A percentile compares a stretch with the other conserved stretches of the same genome.
Evolutionary conservation across 208 protist species (phyloP).

Genomic region (Trypanosomatidae sp.): DNA sequence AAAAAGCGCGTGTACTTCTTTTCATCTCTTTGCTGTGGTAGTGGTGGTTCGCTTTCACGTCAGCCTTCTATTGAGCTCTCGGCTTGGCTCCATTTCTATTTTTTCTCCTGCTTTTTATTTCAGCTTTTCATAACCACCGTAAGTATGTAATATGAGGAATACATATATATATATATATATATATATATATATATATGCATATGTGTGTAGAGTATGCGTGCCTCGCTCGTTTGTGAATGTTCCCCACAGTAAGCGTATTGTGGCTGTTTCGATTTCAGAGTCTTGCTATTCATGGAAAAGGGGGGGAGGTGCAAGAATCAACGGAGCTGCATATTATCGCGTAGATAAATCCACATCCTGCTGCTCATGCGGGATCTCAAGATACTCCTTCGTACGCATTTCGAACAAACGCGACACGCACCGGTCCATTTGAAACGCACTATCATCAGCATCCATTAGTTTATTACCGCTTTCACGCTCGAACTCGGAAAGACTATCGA

Average conservation of each 20-base stretch:
- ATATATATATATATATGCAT: not conserved
- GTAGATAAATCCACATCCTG: slow-evolving; percentile 27
- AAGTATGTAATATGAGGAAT: not conserved
- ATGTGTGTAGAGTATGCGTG: not conserved
- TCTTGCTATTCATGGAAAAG: not conserved
- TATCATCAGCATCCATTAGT: slow-evolving; percentile 69
- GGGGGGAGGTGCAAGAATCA: not conserved
- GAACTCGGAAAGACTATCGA: slow-evolving; percentile 68
- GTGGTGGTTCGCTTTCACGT: too few species aligned
- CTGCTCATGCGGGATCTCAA: slow-evolving; percentile 59
- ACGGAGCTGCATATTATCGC: slow-evolving; percentile 9
- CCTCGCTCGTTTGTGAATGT: not conserved
- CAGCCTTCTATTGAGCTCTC: too few species aligned
- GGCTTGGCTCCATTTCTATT: too few species aligned
- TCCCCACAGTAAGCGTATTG: not conserved
- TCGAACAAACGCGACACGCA: slow-evolving; percentile 86
- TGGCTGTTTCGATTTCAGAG: not conserved
- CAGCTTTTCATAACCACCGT: too few species aligned
- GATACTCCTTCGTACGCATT: slow-evolving; percentile 89
- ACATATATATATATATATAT: too few species aligned
- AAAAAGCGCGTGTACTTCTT: not conserved
- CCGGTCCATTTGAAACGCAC: slow-evolving; percentile 86
- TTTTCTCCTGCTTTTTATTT: too few species aligned
- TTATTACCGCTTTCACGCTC: slow-evolving; percentile 70
- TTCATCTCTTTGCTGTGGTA: too few species aligned